Percentiles rank a stretch among this genome's conserved stretches.
Evolutionary conservation across 2,329 filamentous ascomycete species (phyloP).

Genomic region (Pseudopithomyces chartarum): DNA sequence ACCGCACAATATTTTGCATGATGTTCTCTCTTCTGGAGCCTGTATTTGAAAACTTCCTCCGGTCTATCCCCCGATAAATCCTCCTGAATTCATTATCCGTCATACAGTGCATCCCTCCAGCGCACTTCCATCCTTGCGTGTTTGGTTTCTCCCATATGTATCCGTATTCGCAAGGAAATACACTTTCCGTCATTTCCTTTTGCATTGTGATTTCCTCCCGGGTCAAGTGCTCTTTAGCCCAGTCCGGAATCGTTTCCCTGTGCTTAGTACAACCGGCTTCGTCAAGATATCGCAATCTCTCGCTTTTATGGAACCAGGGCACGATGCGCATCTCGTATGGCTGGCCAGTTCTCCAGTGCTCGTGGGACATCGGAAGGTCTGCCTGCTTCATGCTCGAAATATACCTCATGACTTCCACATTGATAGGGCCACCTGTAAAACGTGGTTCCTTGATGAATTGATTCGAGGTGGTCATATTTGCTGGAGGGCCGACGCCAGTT

Average conservation of each 20-base stretch:
- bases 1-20: too few species aligned
- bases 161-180: neutral
- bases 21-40: neutral
- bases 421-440: too few species aligned
- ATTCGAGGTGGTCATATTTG: too few species aligned
- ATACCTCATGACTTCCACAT: neutral
- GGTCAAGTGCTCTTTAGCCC: neutral
- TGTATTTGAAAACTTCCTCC: neutral
- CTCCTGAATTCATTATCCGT: neutral
- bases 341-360: neutral
- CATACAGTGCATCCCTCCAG: neutral
- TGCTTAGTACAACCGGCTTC: neutral
- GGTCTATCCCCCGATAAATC: too few species aligned
- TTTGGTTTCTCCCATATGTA: neutral
- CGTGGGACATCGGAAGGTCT: neutral
- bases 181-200: neutral
- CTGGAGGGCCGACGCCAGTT: too few species aligned
- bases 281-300: neutral
- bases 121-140: neutral
- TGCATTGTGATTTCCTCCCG: neutral
- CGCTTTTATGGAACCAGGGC: too few species aligned
- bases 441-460: too few species aligned
- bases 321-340: neutral
- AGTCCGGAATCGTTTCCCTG: neutral
- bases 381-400: neutral